Conservation (phyloP, 306 rosid genomes). For the Quercus mongolica region DNA sequence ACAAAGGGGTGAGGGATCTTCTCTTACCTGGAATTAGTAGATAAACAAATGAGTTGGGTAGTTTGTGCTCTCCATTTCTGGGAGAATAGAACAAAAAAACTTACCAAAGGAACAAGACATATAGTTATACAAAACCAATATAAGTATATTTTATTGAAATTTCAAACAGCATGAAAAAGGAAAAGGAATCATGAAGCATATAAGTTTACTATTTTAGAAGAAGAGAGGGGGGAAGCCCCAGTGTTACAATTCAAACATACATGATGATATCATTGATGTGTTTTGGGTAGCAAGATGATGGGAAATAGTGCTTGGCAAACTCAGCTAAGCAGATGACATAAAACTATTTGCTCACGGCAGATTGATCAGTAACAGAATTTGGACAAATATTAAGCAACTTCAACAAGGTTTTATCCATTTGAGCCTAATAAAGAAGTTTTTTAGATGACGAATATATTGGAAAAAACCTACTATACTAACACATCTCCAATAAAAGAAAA, state of each 20-base stretch:
- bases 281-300: neutral
- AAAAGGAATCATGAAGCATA: neutral
- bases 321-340: neutral
- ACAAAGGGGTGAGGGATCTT: constrained; percentile 12
- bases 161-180: neutral
- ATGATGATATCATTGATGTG: neutral
- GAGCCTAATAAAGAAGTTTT: no score
- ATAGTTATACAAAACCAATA: neutral
- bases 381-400: neutral
- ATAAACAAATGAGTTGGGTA: constrained; percentile 77
- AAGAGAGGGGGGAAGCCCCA: neutral
- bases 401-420: neutral
- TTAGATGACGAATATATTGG: no score
- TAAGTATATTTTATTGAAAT: neutral
- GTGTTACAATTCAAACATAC: neutral
- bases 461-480: neutral
- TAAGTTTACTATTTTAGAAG: neutral
- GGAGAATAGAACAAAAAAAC: constrained; percentile 16
- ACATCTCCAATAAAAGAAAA: neutral
- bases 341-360: neutral
- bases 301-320: neutral
- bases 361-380: neutral
- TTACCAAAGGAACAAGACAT: neutral
- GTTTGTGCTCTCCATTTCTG: constrained; percentile 65
- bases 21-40: constrained; percentile 69